phyloP scores from a whole-genome alignment of 805 yeast species.

The Wickerhamomyces chambardii region DNA sequence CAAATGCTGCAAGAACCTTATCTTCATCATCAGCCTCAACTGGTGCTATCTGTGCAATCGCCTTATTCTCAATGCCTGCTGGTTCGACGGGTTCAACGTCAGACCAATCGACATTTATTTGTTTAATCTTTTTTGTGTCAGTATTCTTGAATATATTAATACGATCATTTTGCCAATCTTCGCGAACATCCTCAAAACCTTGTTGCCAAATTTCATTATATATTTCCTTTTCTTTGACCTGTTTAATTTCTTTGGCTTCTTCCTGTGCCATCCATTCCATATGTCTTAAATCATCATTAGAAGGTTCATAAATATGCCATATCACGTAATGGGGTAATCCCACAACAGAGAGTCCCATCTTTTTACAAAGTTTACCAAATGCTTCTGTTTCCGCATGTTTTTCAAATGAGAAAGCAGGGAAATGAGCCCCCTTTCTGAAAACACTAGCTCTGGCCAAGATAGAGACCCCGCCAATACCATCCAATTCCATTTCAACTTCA shows the following conservation, averaged over 20 bases:
- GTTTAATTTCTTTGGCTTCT: slow-evolving; percentile 58
- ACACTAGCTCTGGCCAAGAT: slow-evolving; percentile 83
- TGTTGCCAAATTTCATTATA: slow-evolving; percentile 67
- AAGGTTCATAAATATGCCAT: slow-evolving; percentile 97
- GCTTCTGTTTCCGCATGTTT: slow-evolving; percentile 99
- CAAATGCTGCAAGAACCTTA: slow-evolving; percentile 20
- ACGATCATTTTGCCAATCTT: slow-evolving; percentile 69
- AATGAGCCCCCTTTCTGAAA: slow-evolving; percentile 85
- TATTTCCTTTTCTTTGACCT: slow-evolving; percentile 50
- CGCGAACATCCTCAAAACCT: slow-evolving; percentile 72
- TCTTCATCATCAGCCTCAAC: slow-evolving; percentile 12
- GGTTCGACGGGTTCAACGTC: too few species aligned
- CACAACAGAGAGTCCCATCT: slow-evolving; percentile 82
- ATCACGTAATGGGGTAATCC: slow-evolving; percentile 94
- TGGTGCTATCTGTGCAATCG: slow-evolving; percentile 12
- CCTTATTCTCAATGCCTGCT: too few species aligned
- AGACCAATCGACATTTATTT: slow-evolving; percentile 62
- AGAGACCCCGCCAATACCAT: slow-evolving; percentile 97
- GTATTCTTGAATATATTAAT: slow-evolving; percentile 69
- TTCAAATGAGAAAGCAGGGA: slow-evolving; percentile 94
- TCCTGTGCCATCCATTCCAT: slow-evolving; percentile 91
- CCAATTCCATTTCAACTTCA: slow-evolving; percentile 85
- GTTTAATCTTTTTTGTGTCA: slow-evolving; percentile 42
- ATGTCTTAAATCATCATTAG: slow-evolving; percentile 80
- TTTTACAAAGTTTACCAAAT: slow-evolving; percentile 81